These are phyloP conservation scores for Lepiota venenata DNA, from an alignment of 768 basidiomycete species.

Conservation along the genomic window DNA sequence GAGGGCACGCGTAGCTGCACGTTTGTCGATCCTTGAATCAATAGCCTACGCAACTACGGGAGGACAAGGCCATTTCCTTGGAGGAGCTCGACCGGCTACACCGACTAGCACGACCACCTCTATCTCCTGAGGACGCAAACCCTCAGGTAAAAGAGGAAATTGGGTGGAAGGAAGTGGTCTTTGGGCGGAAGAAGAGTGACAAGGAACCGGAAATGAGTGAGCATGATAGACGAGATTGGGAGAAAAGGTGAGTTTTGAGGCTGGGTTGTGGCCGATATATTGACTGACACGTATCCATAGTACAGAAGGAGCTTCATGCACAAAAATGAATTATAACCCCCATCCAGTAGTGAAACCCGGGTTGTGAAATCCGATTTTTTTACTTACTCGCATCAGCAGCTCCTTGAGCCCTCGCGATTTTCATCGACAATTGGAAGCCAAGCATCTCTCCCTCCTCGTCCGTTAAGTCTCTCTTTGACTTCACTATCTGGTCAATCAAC, in stretches of 20 bases:
- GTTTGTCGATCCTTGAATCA: conserved; percentile 59
- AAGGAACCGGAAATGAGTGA: conserved; percentile 24
- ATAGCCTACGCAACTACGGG: conserved; percentile 48
- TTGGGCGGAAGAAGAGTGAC: conserved; percentile 33
- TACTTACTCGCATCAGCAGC: too few species aligned
- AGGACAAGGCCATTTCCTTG: conserved; percentile 33
- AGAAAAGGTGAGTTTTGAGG: conserved; percentile 29
- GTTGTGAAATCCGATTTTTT: too few species aligned
- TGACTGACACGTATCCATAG: neutral
- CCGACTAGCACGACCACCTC: too few species aligned
- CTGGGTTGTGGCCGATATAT: neutral
- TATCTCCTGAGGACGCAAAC: neutral
- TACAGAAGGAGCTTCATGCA: conserved; percentile 9
- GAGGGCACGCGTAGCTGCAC: conserved; percentile 50
- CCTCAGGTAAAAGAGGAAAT: conserved; percentile 22
- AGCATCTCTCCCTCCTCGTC: too few species aligned
- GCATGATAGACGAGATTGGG: conserved; percentile 36
- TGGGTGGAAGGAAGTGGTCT: conserved; percentile 49
- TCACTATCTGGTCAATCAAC: conserved; percentile 1
- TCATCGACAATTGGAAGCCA: too few species aligned
- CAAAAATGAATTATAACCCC: neutral
- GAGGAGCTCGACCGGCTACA: conserved; percentile 40
- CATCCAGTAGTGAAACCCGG: too few species aligned
- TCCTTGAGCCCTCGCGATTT: too few species aligned
- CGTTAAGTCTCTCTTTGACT: too few species aligned